Percentiles rank a stretch among this genome's conserved stretches.
Conservation (phyloP, 2,329 filamentous ascomycete species). For the Penicillium griseofulvum region DNA sequence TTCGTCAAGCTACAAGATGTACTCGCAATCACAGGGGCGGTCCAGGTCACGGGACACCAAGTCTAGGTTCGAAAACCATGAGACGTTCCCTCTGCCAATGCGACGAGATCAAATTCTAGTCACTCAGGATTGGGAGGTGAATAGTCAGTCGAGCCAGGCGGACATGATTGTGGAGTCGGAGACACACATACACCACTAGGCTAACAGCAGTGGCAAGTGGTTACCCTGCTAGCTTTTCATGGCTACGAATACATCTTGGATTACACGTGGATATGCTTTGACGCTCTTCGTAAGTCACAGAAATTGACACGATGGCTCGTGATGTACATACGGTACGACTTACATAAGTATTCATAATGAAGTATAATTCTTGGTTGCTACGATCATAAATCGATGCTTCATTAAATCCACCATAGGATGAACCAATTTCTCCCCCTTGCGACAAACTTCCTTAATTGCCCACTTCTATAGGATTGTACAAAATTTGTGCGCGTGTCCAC, state of each 20-base stretch:
- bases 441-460: no score
- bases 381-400: no score
- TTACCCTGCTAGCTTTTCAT: not conserved
- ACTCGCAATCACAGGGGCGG: constrained; percentile 2
- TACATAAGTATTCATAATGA: no score
- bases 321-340: no score
- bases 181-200: not conserved
- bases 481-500: no score
- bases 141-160: constrained; percentile 12
- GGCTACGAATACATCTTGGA: not conserved
- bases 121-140: constrained; percentile 13
- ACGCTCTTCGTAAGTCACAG: no score
- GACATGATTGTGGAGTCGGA: not conserved
- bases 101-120: constrained; percentile 7
- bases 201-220: not conserved
- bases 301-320: no score
- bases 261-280: not conserved
- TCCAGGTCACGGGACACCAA: not conserved
- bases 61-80: not conserved
- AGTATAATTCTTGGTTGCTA: no score
- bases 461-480: no score
- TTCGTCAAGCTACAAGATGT: constrained; percentile 3
- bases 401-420: no score
- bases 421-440: no score
- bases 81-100: not conserved